phyloP scores from a whole-genome alignment of 345 rosid species.

The Theobroma cacao region DNA sequence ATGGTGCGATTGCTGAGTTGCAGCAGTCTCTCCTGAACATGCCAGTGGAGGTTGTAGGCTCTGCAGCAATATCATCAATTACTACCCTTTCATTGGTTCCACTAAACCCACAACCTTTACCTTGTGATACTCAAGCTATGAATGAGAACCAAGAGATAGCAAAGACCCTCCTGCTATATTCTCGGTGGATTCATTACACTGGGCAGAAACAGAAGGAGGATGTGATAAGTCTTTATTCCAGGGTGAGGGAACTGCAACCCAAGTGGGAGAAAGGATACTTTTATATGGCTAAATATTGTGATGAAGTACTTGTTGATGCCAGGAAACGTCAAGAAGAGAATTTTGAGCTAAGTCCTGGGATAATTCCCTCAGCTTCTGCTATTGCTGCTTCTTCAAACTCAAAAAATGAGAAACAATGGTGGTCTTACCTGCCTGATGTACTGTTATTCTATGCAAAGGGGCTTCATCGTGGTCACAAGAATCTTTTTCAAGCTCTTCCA shows the following conservation, averaged over 20 bases:
- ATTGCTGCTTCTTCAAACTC: slow-evolving; percentile 33
- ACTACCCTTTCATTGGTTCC: slow-evolving; percentile 75
- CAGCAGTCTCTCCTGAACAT: slow-evolving; percentile 85
- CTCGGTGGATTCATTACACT: slow-evolving; percentile 90
- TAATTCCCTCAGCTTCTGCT: slow-evolving; percentile 39
- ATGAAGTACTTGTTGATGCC: slow-evolving; percentile 90
- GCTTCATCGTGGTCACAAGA: slow-evolving; percentile 88
- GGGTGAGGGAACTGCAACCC: slow-evolving; percentile 87
- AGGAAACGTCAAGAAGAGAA: slow-evolving; percentile 90
- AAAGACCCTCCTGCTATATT: slow-evolving; percentile 85
- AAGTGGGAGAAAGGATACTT: slow-evolving; percentile 93
- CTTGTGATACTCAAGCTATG: slow-evolving; percentile 48
- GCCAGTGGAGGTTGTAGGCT: slow-evolving; percentile 83
- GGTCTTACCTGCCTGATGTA: slow-evolving; percentile 73
- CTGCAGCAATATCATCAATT: slow-evolving; percentile 63
- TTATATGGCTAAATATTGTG: slow-evolving; percentile 90
- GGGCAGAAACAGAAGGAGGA: slow-evolving; percentile 98
- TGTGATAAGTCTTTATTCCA: slow-evolving; percentile 76
- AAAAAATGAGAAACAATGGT: slow-evolving; percentile 68
- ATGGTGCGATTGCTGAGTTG: slow-evolving; percentile 87
- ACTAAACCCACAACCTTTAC: slow-evolving; percentile 54
- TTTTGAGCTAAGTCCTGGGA: slow-evolving; percentile 44
- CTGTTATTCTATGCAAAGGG: slow-evolving; percentile 88
- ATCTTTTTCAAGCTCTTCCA: slow-evolving; percentile 98
- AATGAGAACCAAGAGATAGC: slow-evolving; percentile 74